These are phyloP conservation scores for Rhynchospora breviuscula DNA, from an alignment of 176 grass and related monocot genomes.

Conservation along the genomic window DNA sequence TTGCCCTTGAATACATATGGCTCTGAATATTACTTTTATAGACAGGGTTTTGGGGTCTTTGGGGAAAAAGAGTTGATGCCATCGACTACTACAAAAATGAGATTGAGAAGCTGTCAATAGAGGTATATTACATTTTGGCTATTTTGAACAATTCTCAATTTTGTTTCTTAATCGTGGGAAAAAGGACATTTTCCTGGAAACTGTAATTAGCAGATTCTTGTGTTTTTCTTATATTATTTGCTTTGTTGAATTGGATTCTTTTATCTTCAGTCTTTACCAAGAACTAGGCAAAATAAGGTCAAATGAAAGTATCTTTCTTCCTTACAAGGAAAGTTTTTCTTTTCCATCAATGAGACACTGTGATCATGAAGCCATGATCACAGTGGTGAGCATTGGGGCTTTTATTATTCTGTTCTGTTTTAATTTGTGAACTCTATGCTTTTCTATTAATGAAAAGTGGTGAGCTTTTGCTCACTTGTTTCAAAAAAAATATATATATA, in stretches of 20 bases:
- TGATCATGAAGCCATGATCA: not conserved
- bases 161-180: not conserved
- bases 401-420: no score
- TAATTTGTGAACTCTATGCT: no score
- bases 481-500: no score
- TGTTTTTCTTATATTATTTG: not conserved
- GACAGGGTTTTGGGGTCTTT: constrained; percentile 90
- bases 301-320: not conserved
- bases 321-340: not conserved
- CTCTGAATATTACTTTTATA: constrained; percentile 44
- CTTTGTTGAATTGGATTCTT: not conserved
- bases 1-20: constrained; percentile 21
- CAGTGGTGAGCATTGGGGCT: no score
- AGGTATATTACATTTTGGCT: constrained; percentile 46
- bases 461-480: no score
- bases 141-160: not conserved
- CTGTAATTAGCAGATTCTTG: not conserved
- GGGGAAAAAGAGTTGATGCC: constrained; percentile 71
- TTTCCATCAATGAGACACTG: not conserved
- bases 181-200: not conserved
- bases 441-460: no score
- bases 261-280: not conserved
- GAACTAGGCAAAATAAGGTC: not conserved
- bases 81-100: constrained; percentile 60
- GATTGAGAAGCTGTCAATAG: constrained; percentile 62